Base-by-base conservation (phyloP, 495 filamentous ascomycete species). In the Xylaria palmicola region DNA sequence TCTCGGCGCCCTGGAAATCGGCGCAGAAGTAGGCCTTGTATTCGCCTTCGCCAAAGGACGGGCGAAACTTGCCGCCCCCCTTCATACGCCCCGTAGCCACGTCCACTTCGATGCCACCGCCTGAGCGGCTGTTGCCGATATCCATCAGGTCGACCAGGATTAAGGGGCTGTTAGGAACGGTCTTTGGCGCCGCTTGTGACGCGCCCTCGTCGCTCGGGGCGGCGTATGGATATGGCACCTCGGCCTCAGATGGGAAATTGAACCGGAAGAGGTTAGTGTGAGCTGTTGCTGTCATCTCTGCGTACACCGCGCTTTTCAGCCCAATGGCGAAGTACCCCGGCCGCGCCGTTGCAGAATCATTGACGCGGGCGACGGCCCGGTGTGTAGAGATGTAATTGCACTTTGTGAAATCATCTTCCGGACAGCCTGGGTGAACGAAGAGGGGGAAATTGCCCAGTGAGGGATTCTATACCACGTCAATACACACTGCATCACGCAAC, bases 381-480 rank as follows among this genome's bases (percentile, higher is more conserved):
- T 79, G 70, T n/a, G 66, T 65, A 30, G 76, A 75, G 7, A 81
- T 76, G 73, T 81, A 92, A 32, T 77, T 72, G 69, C 89, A 92
- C 32, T 82, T 75, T 41, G 82, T 70, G 60, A 85, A 75, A 59
- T 88, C 79, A 60, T 90, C 85, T 17, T 81, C 79, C 0, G 84
- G 80, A 58, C 90, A 93, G 26, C 83, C 76, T 7, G 85, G 79
- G 39, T 89, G 85, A 1, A 85, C 79, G 62, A 92, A 92, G 0
- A 92, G 75, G 0, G 89, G 87, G 64, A 92, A 92, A 68, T 91
- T 90, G 26, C 90, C 90, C 62, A 93, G 67, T 2, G 86, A 90
- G 9, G 87, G 79, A 10, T 77, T 71, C 72, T 74, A 62, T 13
- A 30, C 15, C 56, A 41, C 47, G 50, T 69, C 48, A 75, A 48